These are phyloP conservation scores for Novymonas esmeraldas DNA, from an alignment of 208 protist genomes.

Conservation along the genomic window DNA sequence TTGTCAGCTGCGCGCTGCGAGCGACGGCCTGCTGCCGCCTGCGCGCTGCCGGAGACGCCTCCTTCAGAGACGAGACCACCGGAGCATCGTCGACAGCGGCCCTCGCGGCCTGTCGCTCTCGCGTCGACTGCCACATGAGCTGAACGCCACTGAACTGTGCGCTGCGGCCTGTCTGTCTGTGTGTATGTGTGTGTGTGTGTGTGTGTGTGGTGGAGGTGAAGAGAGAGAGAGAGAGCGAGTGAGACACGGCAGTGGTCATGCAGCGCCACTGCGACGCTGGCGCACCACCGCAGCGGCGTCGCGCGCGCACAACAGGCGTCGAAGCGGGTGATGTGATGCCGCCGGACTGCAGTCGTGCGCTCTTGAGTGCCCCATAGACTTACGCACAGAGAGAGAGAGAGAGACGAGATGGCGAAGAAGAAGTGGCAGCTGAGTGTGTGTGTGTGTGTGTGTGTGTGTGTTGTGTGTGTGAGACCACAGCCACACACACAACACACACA, in stretches of 20 bases:
- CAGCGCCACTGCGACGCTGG: background rate
- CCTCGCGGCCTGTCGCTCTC: background rate
- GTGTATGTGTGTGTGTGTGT: background rate
- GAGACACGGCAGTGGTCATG: background rate
- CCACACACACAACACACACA: too few species aligned
- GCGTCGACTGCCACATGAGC: background rate
- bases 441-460: too few species aligned
- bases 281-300: too few species aligned
- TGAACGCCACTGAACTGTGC: too few species aligned
- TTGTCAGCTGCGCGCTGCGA: constrained; percentile 18
- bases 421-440: too few species aligned
- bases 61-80: constrained; percentile 1
- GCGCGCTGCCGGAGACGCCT: background rate
- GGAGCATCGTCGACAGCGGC: background rate
- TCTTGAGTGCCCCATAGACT: too few species aligned
- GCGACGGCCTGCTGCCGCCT: constrained; percentile 3
- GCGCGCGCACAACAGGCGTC: too few species aligned
- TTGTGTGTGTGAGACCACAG: too few species aligned
- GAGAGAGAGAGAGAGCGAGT: background rate
- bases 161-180: background rate
- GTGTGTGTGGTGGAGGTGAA: background rate
- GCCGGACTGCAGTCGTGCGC: too few species aligned
- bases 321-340: too few species aligned
- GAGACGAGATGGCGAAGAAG: too few species aligned
- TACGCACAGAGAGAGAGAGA: too few species aligned